Evolutionary conservation across 192 early-diverging fungal genomes (phyloP).

Genomic region (Coemansia pectinata): DNA sequence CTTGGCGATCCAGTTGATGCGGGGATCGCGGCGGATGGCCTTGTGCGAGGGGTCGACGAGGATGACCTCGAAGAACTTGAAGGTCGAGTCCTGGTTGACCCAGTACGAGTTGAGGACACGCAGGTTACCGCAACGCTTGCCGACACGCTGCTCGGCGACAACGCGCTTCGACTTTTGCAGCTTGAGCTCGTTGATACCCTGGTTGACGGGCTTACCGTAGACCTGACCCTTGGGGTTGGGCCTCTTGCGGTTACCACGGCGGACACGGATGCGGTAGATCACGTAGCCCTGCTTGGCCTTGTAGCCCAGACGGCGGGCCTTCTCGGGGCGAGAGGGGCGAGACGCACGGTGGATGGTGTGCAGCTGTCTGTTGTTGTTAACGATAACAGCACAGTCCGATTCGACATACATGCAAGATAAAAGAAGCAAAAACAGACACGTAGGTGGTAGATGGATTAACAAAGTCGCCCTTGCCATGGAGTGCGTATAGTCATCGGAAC

Average conservation of each 20-base stretch:
- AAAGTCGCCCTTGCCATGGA: conserved; percentile 42
- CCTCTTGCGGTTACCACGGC: conserved; percentile 98
- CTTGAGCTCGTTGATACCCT: conserved; percentile 99
- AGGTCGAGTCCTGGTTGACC: conserved; percentile 99
- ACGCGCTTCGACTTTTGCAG: conserved; percentile 93
- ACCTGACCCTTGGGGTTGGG: conserved; percentile 97
- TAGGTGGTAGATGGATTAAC: conserved; percentile 25
- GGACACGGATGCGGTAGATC: conserved; percentile 98
- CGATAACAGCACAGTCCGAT: neutral
- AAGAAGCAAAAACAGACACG: neutral
- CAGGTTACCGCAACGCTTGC: conserved; percentile 95
- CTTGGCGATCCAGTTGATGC: conserved; percentile 99
- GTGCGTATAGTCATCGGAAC: conserved; percentile 45
- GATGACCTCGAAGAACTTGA: conserved; percentile 99
- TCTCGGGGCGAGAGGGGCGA: conserved; percentile 97
- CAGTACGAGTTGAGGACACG: conserved; percentile 99
- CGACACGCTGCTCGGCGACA: conserved; percentile 98
- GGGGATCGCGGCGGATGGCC: conserved; percentile 97
- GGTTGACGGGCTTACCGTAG: conserved; percentile 97
- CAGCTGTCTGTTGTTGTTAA: conserved; percentile 72
- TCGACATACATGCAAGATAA: neutral
- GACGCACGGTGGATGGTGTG: conserved; percentile 98
- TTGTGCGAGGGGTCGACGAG: conserved; percentile 97
- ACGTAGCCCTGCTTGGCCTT: conserved; percentile 99
- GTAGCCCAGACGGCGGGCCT: conserved; percentile 99